Evolutionary conservation across 2,329 filamentous ascomycete species (phyloP).

Genomic region (Diaporthe vexans): DNA sequence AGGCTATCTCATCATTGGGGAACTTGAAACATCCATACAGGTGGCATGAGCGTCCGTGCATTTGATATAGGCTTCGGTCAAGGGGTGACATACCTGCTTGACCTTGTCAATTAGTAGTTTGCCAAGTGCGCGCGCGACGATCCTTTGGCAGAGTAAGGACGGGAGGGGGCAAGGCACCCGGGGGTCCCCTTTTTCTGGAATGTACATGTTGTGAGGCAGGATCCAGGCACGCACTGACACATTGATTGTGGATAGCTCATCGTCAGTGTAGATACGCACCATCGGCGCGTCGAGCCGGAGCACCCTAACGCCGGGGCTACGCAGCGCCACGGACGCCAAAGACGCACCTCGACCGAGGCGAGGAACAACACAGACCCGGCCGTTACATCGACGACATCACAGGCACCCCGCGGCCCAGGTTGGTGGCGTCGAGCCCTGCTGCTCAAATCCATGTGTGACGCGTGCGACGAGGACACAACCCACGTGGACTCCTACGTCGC

Average conservation of each 20-base stretch:
- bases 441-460: background rate
- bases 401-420: background rate
- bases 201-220: background rate
- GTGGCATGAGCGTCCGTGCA: slow-evolving; percentile 23
- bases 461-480: background rate
- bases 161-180: too few relatives aligned
- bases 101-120: slow-evolving; percentile 5
- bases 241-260: background rate
- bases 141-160: background rate
- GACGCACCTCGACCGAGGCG: background rate
- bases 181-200: background rate
- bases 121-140: slow-evolving; percentile 24
- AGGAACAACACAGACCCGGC: background rate
- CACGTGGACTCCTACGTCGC: background rate
- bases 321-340: background rate
- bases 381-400: slow-evolving; percentile 12
- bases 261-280: background rate
- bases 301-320: background rate
- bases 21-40: background rate
- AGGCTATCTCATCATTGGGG: background rate
- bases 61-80: background rate
- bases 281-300: slow-evolving; percentile 1
- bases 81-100: background rate
- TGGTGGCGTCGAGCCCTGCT: background rate
- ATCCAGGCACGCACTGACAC: slow-evolving; percentile 8